Evolutionary conservation across 2,329 filamentous ascomycete genomes (phyloP).

Genomic region (Fusarium nanum): DNA sequence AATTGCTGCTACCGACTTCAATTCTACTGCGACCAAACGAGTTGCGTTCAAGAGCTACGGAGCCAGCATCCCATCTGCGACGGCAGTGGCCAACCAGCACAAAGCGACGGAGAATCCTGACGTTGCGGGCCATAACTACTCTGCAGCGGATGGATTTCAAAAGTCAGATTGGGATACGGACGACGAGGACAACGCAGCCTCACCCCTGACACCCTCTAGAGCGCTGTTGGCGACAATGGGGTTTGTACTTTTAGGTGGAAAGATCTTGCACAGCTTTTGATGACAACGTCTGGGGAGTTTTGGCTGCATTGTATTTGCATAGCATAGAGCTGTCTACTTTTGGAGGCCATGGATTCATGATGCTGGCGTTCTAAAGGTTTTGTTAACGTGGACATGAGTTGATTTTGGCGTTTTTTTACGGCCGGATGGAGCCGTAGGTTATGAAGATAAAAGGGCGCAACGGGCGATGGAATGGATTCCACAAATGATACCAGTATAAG

Average conservation of each 20-base stretch:
- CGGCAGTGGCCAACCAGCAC: slow-evolving; percentile 55
- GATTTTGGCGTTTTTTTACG: slow-evolving; percentile 34
- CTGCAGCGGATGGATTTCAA: slow-evolving; percentile 51
- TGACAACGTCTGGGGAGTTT: slow-evolving; percentile 2
- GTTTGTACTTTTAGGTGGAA: slow-evolving; percentile 43
- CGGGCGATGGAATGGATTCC: slow-evolving; percentile 19
- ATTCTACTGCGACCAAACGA: slow-evolving; percentile 62
- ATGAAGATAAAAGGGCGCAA: slow-evolving; percentile 36
- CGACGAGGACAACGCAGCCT: slow-evolving; percentile 32
- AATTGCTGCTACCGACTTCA: slow-evolving; percentile 67
- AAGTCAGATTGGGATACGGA: slow-evolving; percentile 9
- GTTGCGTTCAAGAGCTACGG: slow-evolving; percentile 62
- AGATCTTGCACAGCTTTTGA: slow-evolving; percentile 29
- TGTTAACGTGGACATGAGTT: slow-evolving; percentile 29
- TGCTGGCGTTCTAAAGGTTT: slow-evolving; percentile 35
- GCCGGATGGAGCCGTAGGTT: slow-evolving; percentile 26
- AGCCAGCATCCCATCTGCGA: slow-evolving; percentile 64
- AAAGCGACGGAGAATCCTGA: slow-evolving; percentile 41
- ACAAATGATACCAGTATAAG: slow-evolving; percentile 37
- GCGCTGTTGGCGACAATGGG: slow-evolving; percentile 31
- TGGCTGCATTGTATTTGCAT: slow-evolving; percentile 18
- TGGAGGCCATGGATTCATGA: slow-evolving; percentile 20
- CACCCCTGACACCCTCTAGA: slow-evolving; percentile 21
- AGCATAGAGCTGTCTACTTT: slow-evolving; percentile 13
- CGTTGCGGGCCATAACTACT: slow-evolving; percentile 37